Percentiles rank a stretch among this genome's conserved stretches.
Conservation (phyloP, 1,284 basidiomycete genomes). For the Puccinia horiana region DNA sequence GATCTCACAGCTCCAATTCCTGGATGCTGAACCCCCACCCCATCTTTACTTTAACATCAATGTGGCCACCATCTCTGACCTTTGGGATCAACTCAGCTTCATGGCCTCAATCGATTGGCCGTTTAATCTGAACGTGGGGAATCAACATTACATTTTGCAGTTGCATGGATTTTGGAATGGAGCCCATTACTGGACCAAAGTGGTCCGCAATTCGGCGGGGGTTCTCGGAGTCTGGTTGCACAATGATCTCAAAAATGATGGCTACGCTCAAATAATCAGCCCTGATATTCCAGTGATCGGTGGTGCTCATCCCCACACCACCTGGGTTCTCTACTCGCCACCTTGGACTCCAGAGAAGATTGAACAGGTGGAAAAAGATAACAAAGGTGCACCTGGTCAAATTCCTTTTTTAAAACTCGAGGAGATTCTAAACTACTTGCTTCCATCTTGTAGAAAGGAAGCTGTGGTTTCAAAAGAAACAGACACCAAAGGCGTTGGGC, state of each 20-base stretch:
- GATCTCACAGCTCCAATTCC: too few species aligned
- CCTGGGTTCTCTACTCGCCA: not conserved
- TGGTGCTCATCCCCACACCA: not conserved
- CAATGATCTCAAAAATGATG: not conserved
- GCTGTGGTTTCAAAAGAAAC: too few species aligned
- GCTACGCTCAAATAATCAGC: not conserved
- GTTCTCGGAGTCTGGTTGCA: not conserved
- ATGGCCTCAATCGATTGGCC: not conserved
- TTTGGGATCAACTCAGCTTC: not conserved
- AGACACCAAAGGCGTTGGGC: too few species aligned
- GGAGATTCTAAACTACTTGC: too few species aligned
- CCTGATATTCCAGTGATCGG: not conserved
- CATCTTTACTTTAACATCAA: not conserved
- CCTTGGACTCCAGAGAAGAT: not conserved
- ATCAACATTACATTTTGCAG: not conserved
- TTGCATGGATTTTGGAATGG: not conserved
- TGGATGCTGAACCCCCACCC: too few species aligned
- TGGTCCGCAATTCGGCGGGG: not conserved
- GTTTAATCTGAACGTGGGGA: not conserved
- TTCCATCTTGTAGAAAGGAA: too few species aligned
- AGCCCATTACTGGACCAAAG: constrained; percentile 2
- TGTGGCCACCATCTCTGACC: not conserved
- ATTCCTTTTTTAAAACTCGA: too few species aligned
- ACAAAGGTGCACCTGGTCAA: too few species aligned
- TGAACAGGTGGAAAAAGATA: too few species aligned